These are phyloP conservation scores for Eustoma russellianum DNA, from an alignment of 257 asterid species.

Conservation along the genomic window DNA sequence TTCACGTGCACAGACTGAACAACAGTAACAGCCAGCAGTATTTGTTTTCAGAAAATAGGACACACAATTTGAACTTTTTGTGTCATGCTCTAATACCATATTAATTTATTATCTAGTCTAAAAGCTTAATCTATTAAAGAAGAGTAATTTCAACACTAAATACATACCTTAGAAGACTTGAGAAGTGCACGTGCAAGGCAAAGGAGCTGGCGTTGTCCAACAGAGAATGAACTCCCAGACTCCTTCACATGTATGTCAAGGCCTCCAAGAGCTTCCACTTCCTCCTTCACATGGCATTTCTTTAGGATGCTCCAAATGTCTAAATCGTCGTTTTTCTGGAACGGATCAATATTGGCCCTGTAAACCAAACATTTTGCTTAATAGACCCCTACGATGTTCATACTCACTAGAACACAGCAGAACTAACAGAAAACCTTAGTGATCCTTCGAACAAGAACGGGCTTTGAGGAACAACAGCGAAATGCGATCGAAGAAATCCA, in stretches of 20 bases:
- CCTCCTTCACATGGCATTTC: slow-evolving; percentile 78
- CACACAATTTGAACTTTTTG: too few relatives aligned
- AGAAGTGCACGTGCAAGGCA: slow-evolving; percentile 93
- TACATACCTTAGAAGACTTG: slow-evolving; percentile 59
- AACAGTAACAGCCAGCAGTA: too few relatives aligned
- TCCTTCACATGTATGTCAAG: slow-evolving; percentile 63
- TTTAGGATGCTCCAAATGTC: slow-evolving; percentile 62
- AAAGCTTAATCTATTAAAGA: too few relatives aligned
- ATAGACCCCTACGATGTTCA: background rate
- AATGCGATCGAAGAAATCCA: slow-evolving; percentile 63
- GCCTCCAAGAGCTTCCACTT: slow-evolving; percentile 70
- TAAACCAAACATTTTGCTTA: background rate
- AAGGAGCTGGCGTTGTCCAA: slow-evolving; percentile 94
- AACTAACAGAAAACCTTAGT: slow-evolving; percentile 39
- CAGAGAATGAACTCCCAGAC: slow-evolving; percentile 75
- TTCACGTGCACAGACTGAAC: too few relatives aligned
- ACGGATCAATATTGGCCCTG: slow-evolving; percentile 84
- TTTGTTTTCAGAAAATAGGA: too few relatives aligned
- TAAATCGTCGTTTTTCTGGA: slow-evolving; percentile 34
- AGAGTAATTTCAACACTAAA: too few relatives aligned
- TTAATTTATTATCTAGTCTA: too few relatives aligned
- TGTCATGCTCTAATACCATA: too few relatives aligned
- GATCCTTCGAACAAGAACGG: slow-evolving; percentile 94
- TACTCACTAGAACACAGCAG: background rate
- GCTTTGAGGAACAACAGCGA: slow-evolving; percentile 84